A percentile compares a stretch with the other conserved stretches of the same genome.
Conservation (phyloP, 2,329 filamentous ascomycete species). For the Fusarium vanettenii region DNA sequence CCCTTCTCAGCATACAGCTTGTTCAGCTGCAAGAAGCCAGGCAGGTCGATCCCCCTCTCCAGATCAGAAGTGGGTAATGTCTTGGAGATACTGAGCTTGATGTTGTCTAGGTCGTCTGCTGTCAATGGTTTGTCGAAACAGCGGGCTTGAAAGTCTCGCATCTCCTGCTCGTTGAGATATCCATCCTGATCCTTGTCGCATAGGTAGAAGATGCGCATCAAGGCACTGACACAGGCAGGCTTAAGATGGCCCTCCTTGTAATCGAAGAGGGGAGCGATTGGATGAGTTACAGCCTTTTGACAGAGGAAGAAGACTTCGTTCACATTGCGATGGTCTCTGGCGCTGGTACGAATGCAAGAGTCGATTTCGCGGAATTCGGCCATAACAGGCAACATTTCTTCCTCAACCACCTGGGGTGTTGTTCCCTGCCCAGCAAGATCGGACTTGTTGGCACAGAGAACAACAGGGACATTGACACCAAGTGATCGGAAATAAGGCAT, state of each 20-base stretch:
- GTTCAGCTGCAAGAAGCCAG: constrained; percentile 89
- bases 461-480: constrained; percentile 98
- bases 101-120: constrained; percentile 85
- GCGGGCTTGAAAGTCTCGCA: constrained; percentile 89
- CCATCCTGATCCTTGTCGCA: constrained; percentile 98
- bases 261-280: constrained; percentile 95
- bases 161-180: constrained; percentile 88
- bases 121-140: constrained; percentile 92
- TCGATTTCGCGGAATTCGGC: constrained; percentile 99
- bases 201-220: constrained; percentile 93
- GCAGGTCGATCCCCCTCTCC: constrained; percentile 80
- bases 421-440: constrained; percentile 81
- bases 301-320: constrained; percentile 98
- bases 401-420: constrained; percentile 87
- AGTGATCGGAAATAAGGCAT: constrained; percentile 97
- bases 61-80: constrained; percentile 71
- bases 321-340: constrained; percentile 90
- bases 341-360: constrained; percentile 94
- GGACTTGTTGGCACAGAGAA: constrained; percentile 97
- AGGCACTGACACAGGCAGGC: constrained; percentile 85
- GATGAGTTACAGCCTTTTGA: constrained; percentile 97
- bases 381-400: constrained; percentile 99
- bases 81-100: constrained; percentile 87
- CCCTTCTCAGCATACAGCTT: constrained; percentile 98
- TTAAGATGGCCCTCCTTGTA: constrained; percentile 92